Base-by-base conservation (phyloP, 2,329 filamentous ascomycete species). In the Talaromyces sp. region DNA sequence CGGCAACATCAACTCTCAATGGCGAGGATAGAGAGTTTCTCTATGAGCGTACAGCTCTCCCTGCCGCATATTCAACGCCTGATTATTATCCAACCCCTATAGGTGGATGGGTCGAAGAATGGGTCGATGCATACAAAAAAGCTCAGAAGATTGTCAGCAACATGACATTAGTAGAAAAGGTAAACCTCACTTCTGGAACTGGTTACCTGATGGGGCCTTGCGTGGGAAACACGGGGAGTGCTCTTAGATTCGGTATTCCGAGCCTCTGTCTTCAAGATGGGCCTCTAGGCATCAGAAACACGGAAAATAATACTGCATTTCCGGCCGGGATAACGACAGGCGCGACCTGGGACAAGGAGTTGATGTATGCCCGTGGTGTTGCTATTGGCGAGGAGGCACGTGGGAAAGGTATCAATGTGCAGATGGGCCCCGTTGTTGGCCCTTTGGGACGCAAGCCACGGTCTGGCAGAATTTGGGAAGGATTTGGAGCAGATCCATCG, bases 151-250 rank as follows among this genome's bases (percentile, higher is more conserved):
- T 92, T 14, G 89, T 93, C 17, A 83, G 85, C 57, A 83, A 85
- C 54, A 90, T 93, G 89, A 92, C 89, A 0, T 74, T 93, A 59
- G 89, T 88, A 1, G 90, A 92, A 71, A 93, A 92, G 76, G 87
- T 88, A 3, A 92, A 92, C 69, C 81, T 92, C 56, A 91, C 88
- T 0, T 83, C 84, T 1, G 89, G 89, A 3, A 87, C 83, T 1
- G 89, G 89, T 1, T 81, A 87, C 48, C 88, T 81, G 64, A 59
- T 62, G 89, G 88, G 80, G 4, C 85, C 80, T 29, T 94, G 90
- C 65, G 87, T 88, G 24, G 90, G 90, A 43, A 91, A 93, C 67
- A 89, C 88, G 0, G 89, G 89, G 11, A 89, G 87, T 61, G 88
- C 86, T 1, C 72, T 78, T 17, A 83, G 90, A 7, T 81, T 92